Evolutionary conservation across 2,329 filamentous ascomycete species (phyloP).

Genomic region (Scleromitrula shiraiana): DNA sequence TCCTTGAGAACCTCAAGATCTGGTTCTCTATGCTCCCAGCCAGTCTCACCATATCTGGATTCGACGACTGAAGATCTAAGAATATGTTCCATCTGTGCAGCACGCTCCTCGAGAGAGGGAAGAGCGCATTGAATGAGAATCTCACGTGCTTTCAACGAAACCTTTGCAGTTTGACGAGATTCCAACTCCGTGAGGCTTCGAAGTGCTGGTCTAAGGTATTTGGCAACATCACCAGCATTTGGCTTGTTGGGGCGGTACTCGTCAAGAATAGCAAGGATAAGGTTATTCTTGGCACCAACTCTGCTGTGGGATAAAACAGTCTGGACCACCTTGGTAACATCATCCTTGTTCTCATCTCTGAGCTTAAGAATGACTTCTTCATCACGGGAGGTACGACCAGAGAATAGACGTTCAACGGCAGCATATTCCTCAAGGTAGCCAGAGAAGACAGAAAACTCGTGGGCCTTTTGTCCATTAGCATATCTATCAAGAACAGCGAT

Average conservation of each 20-base stretch:
- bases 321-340: conserved; percentile 75
- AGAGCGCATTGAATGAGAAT: conserved; percentile 95
- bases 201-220: conserved; percentile 75
- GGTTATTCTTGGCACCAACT: conserved; percentile 86
- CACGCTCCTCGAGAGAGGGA: conserved; percentile 90
- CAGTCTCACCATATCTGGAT: conserved; percentile 94
- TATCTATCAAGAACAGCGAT: conserved; percentile 73
- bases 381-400: conserved; percentile 73
- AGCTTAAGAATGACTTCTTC: conserved; percentile 91
- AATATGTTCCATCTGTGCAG: conserved; percentile 97
- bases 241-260: conserved; percentile 95
- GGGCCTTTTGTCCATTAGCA: conserved; percentile 77
- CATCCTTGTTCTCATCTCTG: conserved; percentile 93
- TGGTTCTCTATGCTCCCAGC: conserved; percentile 92
- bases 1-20: conserved; percentile 89
- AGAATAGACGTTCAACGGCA: conserved; percentile 79
- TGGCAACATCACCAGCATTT: conserved; percentile 77
- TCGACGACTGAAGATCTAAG: conserved; percentile 91
- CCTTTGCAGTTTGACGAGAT: conserved; percentile 77
- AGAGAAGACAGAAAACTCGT: conserved; percentile 79
- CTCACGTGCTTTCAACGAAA: conserved; percentile 93
- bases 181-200: conserved; percentile 87
- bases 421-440: conserved; percentile 74
- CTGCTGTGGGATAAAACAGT: conserved; percentile 90
- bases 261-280: conserved; percentile 84